A percentile compares a stretch with the other conserved stretches of the same genome.
These are phyloP conservation scores for Picea sitchensis DNA, from an alignment of 75 land plant species.

Conservation along the genomic window DNA sequence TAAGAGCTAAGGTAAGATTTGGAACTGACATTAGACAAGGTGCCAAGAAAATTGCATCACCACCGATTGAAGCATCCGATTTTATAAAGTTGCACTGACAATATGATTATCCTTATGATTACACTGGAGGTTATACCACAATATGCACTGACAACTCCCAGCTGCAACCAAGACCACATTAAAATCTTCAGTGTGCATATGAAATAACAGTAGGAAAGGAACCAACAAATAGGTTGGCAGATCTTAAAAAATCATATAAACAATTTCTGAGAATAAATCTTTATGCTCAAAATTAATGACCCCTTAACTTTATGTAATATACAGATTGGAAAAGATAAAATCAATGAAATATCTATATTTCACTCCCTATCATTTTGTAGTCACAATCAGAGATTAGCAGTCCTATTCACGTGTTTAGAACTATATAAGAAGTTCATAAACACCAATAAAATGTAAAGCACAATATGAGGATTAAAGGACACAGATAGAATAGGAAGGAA, in stretches of 20 bases:
- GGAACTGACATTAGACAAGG: background rate
- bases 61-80: background rate
- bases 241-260: background rate
- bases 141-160: too few relatives aligned
- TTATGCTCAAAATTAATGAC: background rate
- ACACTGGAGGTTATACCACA: too few relatives aligned
- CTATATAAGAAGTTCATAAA: background rate
- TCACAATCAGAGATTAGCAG: background rate
- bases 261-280: background rate
- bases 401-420: background rate
- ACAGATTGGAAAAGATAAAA: background rate
- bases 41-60: background rate
- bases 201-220: background rate
- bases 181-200: background rate
- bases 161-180: too few relatives aligned
- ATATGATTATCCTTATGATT: too few relatives aligned
- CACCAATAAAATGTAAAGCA: background rate
- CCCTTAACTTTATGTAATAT: too few relatives aligned
- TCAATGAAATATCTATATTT: background rate
- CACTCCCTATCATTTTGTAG: background rate
- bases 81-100: too few relatives aligned
- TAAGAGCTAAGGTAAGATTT: background rate
- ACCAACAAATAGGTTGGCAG: background rate
- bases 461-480: background rate
- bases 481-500: conserved; percentile 1